A percentile compares a stretch with the other conserved stretches of the same genome.
Evolutionary conservation across 73 alveolate genomes (phyloP).

Genomic region (Symbiodinium pilosum): DNA sequence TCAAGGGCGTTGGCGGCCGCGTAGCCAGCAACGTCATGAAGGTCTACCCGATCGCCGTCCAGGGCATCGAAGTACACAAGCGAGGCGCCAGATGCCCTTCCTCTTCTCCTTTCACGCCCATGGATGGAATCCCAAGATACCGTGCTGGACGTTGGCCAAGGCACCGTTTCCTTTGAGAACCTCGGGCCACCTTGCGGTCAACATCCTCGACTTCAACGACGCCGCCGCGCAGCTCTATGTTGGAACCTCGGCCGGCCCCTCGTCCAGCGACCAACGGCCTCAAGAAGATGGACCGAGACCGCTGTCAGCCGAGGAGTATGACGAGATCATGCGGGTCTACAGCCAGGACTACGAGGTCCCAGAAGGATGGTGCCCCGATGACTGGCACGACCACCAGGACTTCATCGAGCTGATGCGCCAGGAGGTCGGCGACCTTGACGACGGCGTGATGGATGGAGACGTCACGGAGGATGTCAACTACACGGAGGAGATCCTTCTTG

Average conservation of each 20-base stretch:
- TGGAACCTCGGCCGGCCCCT: not conserved
- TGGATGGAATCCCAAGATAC: not conserved
- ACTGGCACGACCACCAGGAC: not conserved
- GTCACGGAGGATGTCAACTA: not conserved
- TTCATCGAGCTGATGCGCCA: not conserved
- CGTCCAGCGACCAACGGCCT: too few relatives aligned
- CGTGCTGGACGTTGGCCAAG: not conserved
- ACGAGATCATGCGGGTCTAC: not conserved
- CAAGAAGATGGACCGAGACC: not conserved
- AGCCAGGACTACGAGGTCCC: not conserved
- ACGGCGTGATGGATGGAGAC: not conserved
- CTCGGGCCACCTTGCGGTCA: not conserved
- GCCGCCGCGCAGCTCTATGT: not conserved
- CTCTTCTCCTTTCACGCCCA: not conserved
- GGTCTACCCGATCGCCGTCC: not conserved
- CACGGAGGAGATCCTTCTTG: not conserved
- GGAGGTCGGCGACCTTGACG: not conserved
- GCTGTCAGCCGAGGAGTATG: not conserved
- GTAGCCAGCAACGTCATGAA: not conserved
- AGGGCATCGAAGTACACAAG: not conserved
- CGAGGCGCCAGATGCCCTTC: not conserved
- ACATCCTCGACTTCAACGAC: not conserved
- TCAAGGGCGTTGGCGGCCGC: too few relatives aligned
- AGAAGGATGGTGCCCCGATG: not conserved
- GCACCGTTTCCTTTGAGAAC: not conserved